Evolutionary conservation across 2,329 filamentous ascomycete species (phyloP), one percentile per base, ranked within the genome.

Genomic region (Biscogniauxia marginata): DNA sequence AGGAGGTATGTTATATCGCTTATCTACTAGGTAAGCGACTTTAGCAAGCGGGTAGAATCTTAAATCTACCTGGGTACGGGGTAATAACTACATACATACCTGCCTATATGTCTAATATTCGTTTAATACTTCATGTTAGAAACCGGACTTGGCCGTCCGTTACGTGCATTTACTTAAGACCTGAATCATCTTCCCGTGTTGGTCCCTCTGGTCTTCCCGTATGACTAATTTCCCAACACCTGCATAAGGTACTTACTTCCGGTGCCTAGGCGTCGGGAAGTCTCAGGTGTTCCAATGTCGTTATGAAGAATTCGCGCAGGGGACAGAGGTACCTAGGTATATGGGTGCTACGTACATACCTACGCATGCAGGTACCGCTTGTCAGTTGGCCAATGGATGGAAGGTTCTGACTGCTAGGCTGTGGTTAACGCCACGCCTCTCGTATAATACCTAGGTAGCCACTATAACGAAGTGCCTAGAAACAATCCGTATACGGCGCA

Each of bases 81-180:
- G 54, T 56, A 54, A 59, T 57, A 50, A 57, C 52, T 47, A 21
- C 53, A 52, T 48, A 63, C 34, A 49, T 43, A 43, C 39, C 5
- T 34, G 39, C 30, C 34, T 44, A 44, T 8, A 46, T 46, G 30
- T 43, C 22, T 46, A 50, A 24, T 50, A 56, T 52, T 39, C 5
- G 13, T 45, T 24, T 52, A n/a, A n/a, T n/a, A n/a, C n/a, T n/a
- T n/a, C n/a, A n/a, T 25, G 11, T 5, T 39, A 39, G 6, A 39
- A 39, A 39, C 30, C 30, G 30, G 30, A 39, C 30, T 16, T 39
- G n/a, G 30, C 30, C 30, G 30, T 16, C 30, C 30, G n/a, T 39
- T 39, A 11, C 13, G 13, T 9, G 13, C n/a, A 39, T 16, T 16
- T 39, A 9, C 30, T 16, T 4, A 9, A 39, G 30, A 39, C 30